phyloP scores from a whole-genome alignment of 495 filamentous ascomycete genomes.

The Lasiosphaeris hirsuta region DNA sequence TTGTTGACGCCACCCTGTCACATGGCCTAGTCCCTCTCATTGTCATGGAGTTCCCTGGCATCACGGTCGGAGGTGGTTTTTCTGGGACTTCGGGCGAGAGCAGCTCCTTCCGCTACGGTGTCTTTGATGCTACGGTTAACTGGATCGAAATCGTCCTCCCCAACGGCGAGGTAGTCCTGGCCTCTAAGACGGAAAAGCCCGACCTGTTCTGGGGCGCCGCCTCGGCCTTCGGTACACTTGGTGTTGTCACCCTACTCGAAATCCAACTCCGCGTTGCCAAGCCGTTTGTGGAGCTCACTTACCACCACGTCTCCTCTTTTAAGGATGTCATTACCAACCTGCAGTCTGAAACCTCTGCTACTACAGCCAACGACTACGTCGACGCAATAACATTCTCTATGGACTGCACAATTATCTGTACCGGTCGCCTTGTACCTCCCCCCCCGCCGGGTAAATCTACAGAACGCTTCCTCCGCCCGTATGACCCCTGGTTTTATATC shows the following conservation, averaged over 20 bases:
- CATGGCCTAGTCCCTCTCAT: conserved; percentile 55
- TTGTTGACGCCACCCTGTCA: conserved; percentile 50
- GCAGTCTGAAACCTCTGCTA: conserved; percentile 14
- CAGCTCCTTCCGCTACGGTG: conserved; percentile 56
- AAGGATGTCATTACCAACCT: conserved; percentile 11
- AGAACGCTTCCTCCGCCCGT: conserved; percentile 38
- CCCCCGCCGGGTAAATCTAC: conserved; percentile 27
- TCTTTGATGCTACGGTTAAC: conserved; percentile 55
- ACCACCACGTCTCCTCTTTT: conserved; percentile 25
- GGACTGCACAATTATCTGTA: conserved; percentile 47
- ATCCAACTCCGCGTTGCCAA: conserved; percentile 50
- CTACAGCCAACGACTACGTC: conserved; percentile 41
- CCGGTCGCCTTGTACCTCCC: conserved; percentile 44
- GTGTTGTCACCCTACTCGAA: conserved; percentile 56
- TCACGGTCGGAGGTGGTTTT: conserved; percentile 64
- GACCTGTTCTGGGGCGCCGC: conserved; percentile 59
- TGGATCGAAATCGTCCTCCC: conserved; percentile 58
- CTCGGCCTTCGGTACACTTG: conserved; percentile 56
- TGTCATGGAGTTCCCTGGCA: conserved; percentile 63
- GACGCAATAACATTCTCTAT: conserved; percentile 50
- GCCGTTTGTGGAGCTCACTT: conserved; percentile 51
- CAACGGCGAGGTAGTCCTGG: conserved; percentile 46
- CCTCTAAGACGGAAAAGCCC: conserved; percentile 33
- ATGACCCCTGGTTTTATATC: conserved; percentile 54
- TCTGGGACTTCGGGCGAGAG: conserved; percentile 60